Conservation (phyloP, 2,329 filamentous ascomycete species). For the Triangularia setosa region DNA sequence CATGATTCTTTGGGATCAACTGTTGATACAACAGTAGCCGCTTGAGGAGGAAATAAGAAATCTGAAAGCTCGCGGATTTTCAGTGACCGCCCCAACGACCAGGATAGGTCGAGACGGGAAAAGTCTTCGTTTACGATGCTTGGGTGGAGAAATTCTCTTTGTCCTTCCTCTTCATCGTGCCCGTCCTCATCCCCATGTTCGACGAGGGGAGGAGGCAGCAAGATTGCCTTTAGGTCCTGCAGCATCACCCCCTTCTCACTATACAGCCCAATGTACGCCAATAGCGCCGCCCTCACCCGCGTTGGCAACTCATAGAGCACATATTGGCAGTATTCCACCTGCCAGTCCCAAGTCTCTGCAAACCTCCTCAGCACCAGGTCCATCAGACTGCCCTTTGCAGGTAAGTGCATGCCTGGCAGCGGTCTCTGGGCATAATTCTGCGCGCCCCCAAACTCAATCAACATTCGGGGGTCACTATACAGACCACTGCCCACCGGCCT, state of each 20-base stretch:
- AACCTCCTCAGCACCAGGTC: constrained; percentile 49
- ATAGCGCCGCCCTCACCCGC: constrained; percentile 47
- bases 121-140: constrained; percentile 43
- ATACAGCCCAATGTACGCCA: constrained; percentile 45
- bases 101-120: constrained; percentile 51
- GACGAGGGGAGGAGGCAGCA: constrained; percentile 32
- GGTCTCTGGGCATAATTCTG: constrained; percentile 9
- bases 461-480: constrained; percentile 4
- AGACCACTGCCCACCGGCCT: constrained; percentile 28
- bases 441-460: constrained; percentile 1
- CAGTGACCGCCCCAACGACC: constrained; percentile 48
- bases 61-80: constrained; percentile 49
- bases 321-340: constrained; percentile 53
- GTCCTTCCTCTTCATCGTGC: background rate
- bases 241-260: constrained; percentile 41
- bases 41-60: constrained; percentile 44
- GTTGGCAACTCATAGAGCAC: constrained; percentile 54
- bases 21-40: background rate
- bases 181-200: constrained; percentile 11
- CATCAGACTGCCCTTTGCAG: constrained; percentile 45
- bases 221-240: constrained; percentile 47
- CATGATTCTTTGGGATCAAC: constrained; percentile 46
- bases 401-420: constrained; percentile 45
- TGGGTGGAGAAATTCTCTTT: constrained; percentile 25
- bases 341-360: constrained; percentile 52